phyloP scores from a whole-genome alignment of 2,329 filamentous ascomycete species.

The Trichoderma asperellum region DNA sequence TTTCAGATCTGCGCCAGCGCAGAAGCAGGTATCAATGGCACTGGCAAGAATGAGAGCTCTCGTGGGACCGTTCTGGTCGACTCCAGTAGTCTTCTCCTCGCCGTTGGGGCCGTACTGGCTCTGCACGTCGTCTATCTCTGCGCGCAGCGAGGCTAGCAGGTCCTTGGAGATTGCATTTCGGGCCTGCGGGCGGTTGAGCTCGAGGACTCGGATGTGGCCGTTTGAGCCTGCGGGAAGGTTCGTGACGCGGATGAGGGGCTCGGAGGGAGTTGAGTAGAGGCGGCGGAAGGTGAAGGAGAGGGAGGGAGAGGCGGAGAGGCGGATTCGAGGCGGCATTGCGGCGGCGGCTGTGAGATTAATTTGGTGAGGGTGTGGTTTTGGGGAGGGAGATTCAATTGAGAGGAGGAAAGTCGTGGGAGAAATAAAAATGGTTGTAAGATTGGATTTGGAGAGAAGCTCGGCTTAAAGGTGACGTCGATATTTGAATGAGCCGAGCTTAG shows the following conservation, averaged over 20 bases:
- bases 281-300: conserved; percentile 32
- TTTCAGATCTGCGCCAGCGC: conserved; percentile 92
- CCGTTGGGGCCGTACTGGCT: conserved; percentile 61
- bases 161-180: conserved; percentile 89
- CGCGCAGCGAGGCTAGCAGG: conserved; percentile 71
- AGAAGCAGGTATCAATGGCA: conserved; percentile 85
- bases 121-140: conserved; percentile 73
- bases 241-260: conserved; percentile 68
- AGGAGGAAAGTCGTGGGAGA: neutral
- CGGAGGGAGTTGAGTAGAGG: conserved; percentile 51
- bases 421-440: neutral
- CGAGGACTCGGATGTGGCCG: conserved; percentile 85
- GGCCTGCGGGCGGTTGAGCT: conserved; percentile 80
- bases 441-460: conserved; percentile 4
- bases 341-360: neutral
- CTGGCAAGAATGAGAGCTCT: conserved; percentile 83
- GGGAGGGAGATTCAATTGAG: neutral
- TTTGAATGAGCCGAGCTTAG: conserved; percentile 14
- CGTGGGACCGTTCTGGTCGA: conserved; percentile 61
- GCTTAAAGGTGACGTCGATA: conserved; percentile 27
- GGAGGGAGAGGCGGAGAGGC: conserved; percentile 33
- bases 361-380: neutral
- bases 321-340: conserved; percentile 43
- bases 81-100: conserved; percentile 53
- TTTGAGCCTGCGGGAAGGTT: conserved; percentile 70